Percentiles rank a stretch among this genome's conserved stretches.
phyloP scores from a whole-genome alignment of 2,329 filamentous ascomycete species.

The Arthrobotrys sinensis region DNA sequence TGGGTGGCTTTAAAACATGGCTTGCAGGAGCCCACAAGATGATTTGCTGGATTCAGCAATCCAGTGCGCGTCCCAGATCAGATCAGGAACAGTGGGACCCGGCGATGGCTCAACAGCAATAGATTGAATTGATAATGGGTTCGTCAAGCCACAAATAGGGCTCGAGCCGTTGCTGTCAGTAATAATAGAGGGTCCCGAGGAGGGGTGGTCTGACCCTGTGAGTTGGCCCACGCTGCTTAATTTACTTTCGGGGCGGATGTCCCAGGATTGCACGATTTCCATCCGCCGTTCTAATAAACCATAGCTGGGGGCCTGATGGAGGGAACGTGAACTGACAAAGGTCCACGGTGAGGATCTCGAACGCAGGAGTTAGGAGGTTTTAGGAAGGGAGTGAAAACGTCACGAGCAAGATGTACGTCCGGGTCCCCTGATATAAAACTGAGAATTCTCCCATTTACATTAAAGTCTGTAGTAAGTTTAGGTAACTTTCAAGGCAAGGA shows the following conservation, averaged over 20 bases:
- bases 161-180: slow-evolving; percentile 55
- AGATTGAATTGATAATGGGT: slow-evolving; percentile 39
- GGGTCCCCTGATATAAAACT: slow-evolving; percentile 58
- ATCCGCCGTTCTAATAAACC: slow-evolving; percentile 35
- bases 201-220: slow-evolving; percentile 59
- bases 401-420: slow-evolving; percentile 46
- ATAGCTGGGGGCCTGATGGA: slow-evolving; percentile 24
- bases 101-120: slow-evolving; percentile 54
- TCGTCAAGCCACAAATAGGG: slow-evolving; percentile 61
- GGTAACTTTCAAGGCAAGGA: slow-evolving; percentile 56
- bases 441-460: slow-evolving; percentile 27
- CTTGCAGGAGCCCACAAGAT: slow-evolving; percentile 56
- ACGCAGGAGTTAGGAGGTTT: slow-evolving; percentile 59
- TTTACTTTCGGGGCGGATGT: slow-evolving; percentile 51
- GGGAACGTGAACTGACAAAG: slow-evolving; percentile 46
- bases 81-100: slow-evolving; percentile 58
- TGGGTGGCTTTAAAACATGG: slow-evolving; percentile 61
- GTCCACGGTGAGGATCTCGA: slow-evolving; percentile 41
- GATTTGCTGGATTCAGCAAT: slow-evolving; percentile 56
- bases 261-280: slow-evolving; percentile 47
- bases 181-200: slow-evolving; percentile 55
- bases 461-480: slow-evolving; percentile 46
- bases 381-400: slow-evolving; percentile 37
- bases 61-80: slow-evolving; percentile 53
- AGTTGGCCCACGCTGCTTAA: slow-evolving; percentile 61